Conservation (phyloP, 371 early-diverging fungal species). For the Capillidium rhysosporum region DNA sequence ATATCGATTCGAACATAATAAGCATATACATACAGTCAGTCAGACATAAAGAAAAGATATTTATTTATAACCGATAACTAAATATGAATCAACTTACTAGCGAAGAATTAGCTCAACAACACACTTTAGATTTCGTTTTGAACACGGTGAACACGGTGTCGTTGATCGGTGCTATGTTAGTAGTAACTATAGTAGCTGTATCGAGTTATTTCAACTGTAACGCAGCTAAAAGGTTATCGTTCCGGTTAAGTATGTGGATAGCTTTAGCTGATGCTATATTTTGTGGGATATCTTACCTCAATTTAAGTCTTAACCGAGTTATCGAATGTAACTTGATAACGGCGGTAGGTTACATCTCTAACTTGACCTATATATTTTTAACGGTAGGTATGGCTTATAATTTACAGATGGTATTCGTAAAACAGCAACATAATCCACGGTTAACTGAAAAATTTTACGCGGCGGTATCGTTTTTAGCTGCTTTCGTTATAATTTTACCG, state of each 20-base stretch:
- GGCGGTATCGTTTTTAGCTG: constrained; percentile 1
- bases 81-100: no score
- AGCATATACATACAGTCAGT: no score
- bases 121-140: background rate
- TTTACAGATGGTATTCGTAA: constrained; percentile 7
- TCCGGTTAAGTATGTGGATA: constrained; percentile 5
- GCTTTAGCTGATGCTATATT: constrained; percentile 5
- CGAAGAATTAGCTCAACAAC: no score
- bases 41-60: no score
- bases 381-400: constrained; percentile 6
- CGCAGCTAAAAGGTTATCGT: constrained; percentile 3
- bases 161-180: constrained; percentile 4
- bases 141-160: constrained; percentile 4
- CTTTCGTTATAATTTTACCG: constrained; percentile 3
- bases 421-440: constrained; percentile 7
- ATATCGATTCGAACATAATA: no score
- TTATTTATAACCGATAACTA: no score
- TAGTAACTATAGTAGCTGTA: background rate
- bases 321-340: constrained; percentile 3
- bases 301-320: background rate
- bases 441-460: constrained; percentile 7
- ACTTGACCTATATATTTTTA: constrained; percentile 5
- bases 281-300: constrained; percentile 3
- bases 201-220: background rate
- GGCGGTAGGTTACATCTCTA: constrained; percentile 4